Conservation (phyloP, 306 rosid species). For the Vigna nakashimae region DNA sequence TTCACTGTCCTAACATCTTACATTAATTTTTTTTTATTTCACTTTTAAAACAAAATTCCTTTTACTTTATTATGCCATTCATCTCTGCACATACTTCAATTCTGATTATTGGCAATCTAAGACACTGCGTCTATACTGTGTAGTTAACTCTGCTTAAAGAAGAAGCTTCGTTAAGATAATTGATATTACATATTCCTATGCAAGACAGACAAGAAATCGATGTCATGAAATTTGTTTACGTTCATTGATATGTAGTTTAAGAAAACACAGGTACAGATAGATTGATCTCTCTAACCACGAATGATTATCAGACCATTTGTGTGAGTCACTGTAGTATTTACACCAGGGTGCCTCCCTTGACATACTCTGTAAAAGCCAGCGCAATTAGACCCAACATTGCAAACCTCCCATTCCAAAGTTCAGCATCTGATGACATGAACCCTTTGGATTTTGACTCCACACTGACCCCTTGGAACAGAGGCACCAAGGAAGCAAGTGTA, state of each 20-base stretch:
- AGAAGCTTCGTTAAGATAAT: no score
- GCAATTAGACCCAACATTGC: constrained; percentile 93
- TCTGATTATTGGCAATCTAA: background rate
- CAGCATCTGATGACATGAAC: constrained; percentile 72
- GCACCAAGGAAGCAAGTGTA: constrained; percentile 72
- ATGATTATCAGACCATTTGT: background rate
- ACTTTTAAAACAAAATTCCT: no score
- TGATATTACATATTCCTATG: background rate
- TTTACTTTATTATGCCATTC: no score
- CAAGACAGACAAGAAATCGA: background rate
- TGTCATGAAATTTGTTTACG: background rate
- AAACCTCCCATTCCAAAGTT: constrained; percentile 81
- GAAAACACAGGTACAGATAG: background rate
- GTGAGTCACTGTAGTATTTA: background rate
- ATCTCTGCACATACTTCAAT: background rate
- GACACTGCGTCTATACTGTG: background rate
- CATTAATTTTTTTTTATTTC: no score
- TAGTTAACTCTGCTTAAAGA: background rate
- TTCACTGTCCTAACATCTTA: no score
- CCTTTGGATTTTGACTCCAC: constrained; percentile 72
- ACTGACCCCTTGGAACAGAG: constrained; percentile 69
- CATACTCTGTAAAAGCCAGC: constrained; percentile 70
- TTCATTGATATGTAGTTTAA: background rate
- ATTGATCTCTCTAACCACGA: background rate
- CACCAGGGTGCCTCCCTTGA: constrained; percentile 74